These are phyloP conservation scores for Scalesia atractyloides DNA, from an alignment of 129 eudicot species.

Conservation along the genomic window DNA sequence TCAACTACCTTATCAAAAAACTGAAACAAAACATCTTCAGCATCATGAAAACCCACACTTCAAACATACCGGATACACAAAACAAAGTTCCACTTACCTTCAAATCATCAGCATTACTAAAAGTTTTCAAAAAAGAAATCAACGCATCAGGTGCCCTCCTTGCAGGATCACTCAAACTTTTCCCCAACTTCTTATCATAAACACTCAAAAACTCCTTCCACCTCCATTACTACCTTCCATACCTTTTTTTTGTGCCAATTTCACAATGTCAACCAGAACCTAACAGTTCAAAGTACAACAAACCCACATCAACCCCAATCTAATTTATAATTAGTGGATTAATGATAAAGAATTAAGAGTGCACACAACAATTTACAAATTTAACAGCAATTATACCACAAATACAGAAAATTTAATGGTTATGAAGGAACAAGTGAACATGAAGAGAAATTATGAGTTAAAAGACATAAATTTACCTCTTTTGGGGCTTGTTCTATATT, in stretches of 20 bases:
- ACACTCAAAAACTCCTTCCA: constrained; percentile 85
- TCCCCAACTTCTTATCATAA: constrained; percentile 68
- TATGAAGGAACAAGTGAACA: background rate
- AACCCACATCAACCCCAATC: background rate
- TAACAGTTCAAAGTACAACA: constrained; percentile 16
- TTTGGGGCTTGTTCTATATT: constrained; percentile 33
- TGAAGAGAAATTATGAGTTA: background rate
- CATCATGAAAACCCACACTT: background rate
- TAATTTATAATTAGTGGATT: background rate
- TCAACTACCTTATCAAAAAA: constrained; percentile 56
- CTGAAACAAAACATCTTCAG: constrained; percentile 39
- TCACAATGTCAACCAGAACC: constrained; percentile 81
- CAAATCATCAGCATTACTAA: constrained; percentile 56
- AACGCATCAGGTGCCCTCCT: constrained; percentile 58
- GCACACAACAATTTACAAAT: background rate
- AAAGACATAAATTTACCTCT: constrained; percentile 20
- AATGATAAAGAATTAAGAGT: background rate
- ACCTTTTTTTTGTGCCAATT: constrained; percentile 72
- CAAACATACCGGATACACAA: background rate
- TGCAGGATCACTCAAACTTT: constrained; percentile 86
- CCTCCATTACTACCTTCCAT: constrained; percentile 80
- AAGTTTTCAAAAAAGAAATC: constrained; percentile 68
- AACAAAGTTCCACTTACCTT: constrained; percentile 39
- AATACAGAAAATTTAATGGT: background rate
- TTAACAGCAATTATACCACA: constrained; percentile 7